Base-by-base conservation (phyloP, 495 filamentous ascomycete species). In the Elasticomyces elasticus region DNA sequence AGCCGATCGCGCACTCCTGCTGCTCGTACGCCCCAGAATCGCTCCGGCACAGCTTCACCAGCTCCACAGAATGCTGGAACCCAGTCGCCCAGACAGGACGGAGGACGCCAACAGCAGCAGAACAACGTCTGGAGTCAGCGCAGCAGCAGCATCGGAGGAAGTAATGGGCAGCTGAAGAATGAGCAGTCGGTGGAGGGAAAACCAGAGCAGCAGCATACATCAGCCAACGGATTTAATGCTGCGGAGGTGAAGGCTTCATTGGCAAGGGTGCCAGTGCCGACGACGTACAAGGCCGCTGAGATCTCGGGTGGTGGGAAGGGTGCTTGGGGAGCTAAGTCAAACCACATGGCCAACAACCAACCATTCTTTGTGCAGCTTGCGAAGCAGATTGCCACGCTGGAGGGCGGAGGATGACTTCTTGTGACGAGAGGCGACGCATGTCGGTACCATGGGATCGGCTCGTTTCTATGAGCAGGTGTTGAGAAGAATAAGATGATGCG, bases 271-370 rank as follows among this genome's bases (percentile, higher is more conserved):
- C 11, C 46, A 3, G 42, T 22, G n/a, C 19, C 30, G 17, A 31
- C 40, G 15, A 11, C 30, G 7, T 54, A 59, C 37, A 59, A 59
- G 56, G 27, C 43, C n/a, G 44, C 50, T 5, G 43, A 43, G 20
- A 51, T 25, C 24, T 15, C 33, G 1, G 56, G 56, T 19, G 47
- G 17, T 33, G 47, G 28, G 19, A 53, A 33, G 5, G 50, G 35
- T 15, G 17, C 15, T 23, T 31, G 43, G 17, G 28, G 52, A 28
- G 44, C 56, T 19, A 55, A 52, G 56, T 43, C 56, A 23, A 55
- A 51, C 22, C 51, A 55, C n/a, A 61, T 56, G 52, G 58, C 58
- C 2, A 61, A 53, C 31, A 47, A 47, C 15, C 58, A 61, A 26
- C 47, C 52, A 10, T 61, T 61, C 54, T 56, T 56, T 31, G 48